A percentile compares a stretch with the other conserved stretches of the same genome.
phyloP scores from a whole-genome alignment of 2,329 filamentous ascomycete species.

The Fusarium lyarnte region DNA sequence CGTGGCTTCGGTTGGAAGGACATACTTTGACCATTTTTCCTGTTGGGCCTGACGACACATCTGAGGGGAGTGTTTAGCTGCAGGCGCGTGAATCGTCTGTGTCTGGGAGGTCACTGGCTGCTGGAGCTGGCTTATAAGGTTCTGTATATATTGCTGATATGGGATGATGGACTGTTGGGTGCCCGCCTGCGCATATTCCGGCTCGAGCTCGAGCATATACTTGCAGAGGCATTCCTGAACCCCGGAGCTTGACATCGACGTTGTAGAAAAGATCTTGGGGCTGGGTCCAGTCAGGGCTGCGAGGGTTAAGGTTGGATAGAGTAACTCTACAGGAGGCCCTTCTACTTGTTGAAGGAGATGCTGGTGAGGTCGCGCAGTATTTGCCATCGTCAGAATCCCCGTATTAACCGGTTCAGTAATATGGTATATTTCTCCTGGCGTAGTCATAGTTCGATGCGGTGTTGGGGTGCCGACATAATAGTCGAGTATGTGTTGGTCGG shows the following conservation, averaged over 20 bases:
- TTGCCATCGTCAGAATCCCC: conserved; percentile 69
- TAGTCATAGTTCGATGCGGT: conserved; percentile 57
- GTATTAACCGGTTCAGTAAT: conserved; percentile 70
- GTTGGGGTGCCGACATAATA: conserved; percentile 58
- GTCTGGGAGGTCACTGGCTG: conserved; percentile 49
- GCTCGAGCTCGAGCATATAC: conserved; percentile 59
- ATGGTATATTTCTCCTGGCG: conserved; percentile 62
- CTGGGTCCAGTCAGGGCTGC: conserved; percentile 65
- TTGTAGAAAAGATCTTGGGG: conserved; percentile 66
- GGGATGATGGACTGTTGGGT: conserved; percentile 53
- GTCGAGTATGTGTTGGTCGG: conserved; percentile 53
- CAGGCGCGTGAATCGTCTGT: conserved; percentile 37
- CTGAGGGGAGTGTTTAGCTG: conserved; percentile 49
- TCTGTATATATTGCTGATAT: conserved; percentile 54
- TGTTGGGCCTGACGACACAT: conserved; percentile 54
- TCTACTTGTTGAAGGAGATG: conserved; percentile 61
- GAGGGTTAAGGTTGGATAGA: conserved; percentile 58
- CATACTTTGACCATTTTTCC: conserved; percentile 67
- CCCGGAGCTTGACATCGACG: conserved; percentile 62
- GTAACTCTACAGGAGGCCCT: conserved; percentile 58
- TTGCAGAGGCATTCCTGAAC: conserved; percentile 66
- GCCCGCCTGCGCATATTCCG: conserved; percentile 60
- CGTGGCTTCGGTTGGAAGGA: conserved; percentile 64
- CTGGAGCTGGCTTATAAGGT: conserved; percentile 46
- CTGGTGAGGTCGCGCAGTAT: conserved; percentile 58